These are phyloP conservation scores for Solanum microdontum DNA, from an alignment of 257 asterid species.

Conservation along the genomic window DNA sequence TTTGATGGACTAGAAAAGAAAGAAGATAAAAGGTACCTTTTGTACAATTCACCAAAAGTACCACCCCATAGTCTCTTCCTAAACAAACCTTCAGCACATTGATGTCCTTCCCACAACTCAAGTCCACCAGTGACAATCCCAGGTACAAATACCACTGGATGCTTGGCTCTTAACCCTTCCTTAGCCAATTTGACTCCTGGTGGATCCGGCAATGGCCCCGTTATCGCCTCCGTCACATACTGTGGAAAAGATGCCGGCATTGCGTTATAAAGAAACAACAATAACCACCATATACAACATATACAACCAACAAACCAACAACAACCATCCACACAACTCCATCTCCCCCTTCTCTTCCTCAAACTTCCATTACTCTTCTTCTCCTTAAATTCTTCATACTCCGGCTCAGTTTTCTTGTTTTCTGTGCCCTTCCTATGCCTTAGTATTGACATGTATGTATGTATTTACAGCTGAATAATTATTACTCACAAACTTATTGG, in stretches of 20 bases:
- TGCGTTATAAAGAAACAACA: constrained; percentile 55
- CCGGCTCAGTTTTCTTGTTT: constrained; percentile 8
- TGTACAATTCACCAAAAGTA: constrained; percentile 75
- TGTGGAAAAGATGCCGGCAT: constrained; percentile 80
- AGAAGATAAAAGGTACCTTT: constrained; percentile 22
- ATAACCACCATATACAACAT: constrained; percentile 76
- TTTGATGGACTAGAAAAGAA: background rate
- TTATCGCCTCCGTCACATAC: constrained; percentile 73
- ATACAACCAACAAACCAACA: constrained; percentile 78
- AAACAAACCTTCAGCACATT: constrained; percentile 86
- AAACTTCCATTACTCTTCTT: no score
- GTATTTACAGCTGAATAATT: background rate
- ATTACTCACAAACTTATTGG: background rate
- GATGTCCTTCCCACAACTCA: constrained; percentile 86
- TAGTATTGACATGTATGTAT: constrained; percentile 4
- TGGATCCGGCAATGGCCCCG: constrained; percentile 73
- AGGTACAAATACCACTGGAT: constrained; percentile 90
- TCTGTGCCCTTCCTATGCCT: constrained; percentile 20
- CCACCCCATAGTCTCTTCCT: constrained; percentile 95
- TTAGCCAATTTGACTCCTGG: constrained; percentile 74
- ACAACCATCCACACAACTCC: constrained; percentile 65
- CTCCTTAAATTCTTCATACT: background rate
- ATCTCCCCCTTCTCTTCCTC: background rate
- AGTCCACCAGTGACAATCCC: constrained; percentile 94
- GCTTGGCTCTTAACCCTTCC: constrained; percentile 67